Base-by-base conservation (phyloP, 352 stramenopile species). In the Globisporangium abappressorium region DNA sequence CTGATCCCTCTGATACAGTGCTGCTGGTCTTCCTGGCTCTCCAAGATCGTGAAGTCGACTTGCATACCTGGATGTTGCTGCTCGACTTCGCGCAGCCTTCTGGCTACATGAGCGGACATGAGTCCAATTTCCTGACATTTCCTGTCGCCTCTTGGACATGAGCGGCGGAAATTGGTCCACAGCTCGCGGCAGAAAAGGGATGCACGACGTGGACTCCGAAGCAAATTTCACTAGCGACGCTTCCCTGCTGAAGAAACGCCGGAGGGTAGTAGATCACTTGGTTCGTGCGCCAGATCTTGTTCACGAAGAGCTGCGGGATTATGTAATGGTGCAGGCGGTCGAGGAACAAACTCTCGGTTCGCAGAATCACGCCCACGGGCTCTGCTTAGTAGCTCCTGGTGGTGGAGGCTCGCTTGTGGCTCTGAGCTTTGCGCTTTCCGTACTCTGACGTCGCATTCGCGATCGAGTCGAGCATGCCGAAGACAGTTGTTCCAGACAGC, bases 111-210 rank as follows among this genome's bases (percentile, higher is more conserved):
- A 18, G 36, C 9, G 14, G 26, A 55, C 1, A 56, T 11, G 20
- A 46, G 26, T 24, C 62, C 33, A 7, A 62, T 22, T 34, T 30
- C 33, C 11, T 24, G 46, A n/a, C 47, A 66, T 9, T 57, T 62
- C 12, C 12, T 59, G 57, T 43, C 33, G 6, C 57, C 46, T 26
- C 30, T 41, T 11, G 14, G n/a, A 59, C 65, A 71, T 20, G 56
- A 62, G 5, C n/a, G 38, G 4, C 43, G 18, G 41, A 68, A 63
- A 34, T 71, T 71, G 26, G 28, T 64, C 66, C 60, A 71, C 2
- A 61, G 5, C 12, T 68, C 54, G 20, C 63, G n/a, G 51, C 60
- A 71, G 41, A 68, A 71, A 43, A 20, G 5, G 60, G 66, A 5
- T 38, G 60, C 8, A 33, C 41, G n/a, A 14, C 33, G 15, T 33